phyloP scores from a whole-genome alignment of 1,139 yeast genomes.

The Suhomyces atakaporum region DNA sequence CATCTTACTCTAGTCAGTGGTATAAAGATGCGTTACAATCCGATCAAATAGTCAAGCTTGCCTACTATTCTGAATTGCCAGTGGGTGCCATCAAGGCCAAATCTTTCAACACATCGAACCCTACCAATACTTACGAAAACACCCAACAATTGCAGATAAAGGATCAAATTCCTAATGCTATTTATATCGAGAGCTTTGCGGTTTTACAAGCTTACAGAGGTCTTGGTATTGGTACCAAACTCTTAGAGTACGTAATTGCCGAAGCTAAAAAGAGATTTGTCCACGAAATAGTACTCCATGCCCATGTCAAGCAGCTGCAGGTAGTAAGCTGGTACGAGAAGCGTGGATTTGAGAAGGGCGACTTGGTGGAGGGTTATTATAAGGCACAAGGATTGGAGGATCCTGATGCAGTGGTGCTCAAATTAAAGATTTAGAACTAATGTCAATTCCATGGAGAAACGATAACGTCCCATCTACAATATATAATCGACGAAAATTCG shows the following conservation, averaged over 20 bases:
- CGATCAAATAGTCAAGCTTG: conserved; percentile 42
- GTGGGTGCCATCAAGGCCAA: conserved; percentile 70
- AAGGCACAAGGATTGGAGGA: conserved; percentile 45
- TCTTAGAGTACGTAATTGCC: conserved; percentile 56
- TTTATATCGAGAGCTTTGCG: conserved; percentile 66
- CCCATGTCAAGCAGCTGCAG: conserved; percentile 47
- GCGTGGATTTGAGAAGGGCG: conserved; percentile 51
- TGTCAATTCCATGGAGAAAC: no score
- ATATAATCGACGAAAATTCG: no score
- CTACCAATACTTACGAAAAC: conserved; percentile 25
- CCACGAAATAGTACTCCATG: conserved; percentile 62
- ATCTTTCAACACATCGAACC: conserved; percentile 35
- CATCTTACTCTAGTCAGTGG: conserved; percentile 47
- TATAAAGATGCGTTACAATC: conserved; percentile 40
- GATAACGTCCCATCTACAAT: no score
- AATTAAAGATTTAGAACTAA: conserved; percentile 12
- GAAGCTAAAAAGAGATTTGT: conserved; percentile 54
- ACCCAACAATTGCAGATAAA: conserved; percentile 25
- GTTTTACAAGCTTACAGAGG: conserved; percentile 63
- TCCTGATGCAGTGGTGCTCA: conserved; percentile 48
- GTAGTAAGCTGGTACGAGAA: conserved; percentile 58
- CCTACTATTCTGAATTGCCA: conserved; percentile 64
- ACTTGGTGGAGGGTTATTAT: conserved; percentile 50
- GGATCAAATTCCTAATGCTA: conserved; percentile 47
- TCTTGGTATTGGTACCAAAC: conserved; percentile 61